These are phyloP conservation scores for Dactylis glomerata DNA, from an alignment of 176 grass and related monocot species.

Conservation along the genomic window DNA sequence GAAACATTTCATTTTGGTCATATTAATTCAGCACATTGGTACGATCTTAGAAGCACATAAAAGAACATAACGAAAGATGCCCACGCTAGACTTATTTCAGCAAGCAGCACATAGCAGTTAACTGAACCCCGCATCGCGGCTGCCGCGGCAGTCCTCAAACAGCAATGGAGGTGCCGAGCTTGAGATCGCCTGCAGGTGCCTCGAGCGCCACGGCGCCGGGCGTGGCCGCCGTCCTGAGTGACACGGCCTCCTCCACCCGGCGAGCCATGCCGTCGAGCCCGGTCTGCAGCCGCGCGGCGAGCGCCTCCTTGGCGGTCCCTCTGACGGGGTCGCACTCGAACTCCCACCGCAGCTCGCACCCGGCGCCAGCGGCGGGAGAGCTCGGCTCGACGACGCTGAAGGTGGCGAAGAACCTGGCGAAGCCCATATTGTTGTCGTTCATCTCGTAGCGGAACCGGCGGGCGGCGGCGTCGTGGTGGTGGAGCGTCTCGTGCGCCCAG, in stretches of 20 bases:
- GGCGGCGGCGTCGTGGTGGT: constrained; percentile 34
- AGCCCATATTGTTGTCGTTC: constrained; percentile 84
- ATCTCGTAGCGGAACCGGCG: constrained; percentile 70
- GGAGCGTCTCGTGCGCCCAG: constrained; percentile 86
- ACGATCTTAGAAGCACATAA: background rate
- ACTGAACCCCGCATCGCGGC: background rate
- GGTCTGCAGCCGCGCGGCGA: constrained; percentile 34
- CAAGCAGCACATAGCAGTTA: background rate
- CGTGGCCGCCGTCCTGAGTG: background rate
- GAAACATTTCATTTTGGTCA: background rate
- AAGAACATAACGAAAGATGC: background rate
- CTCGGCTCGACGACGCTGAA: constrained; percentile 32
- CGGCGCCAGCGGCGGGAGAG: background rate
- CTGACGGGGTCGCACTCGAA: constrained; percentile 53
- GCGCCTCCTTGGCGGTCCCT: constrained; percentile 30
- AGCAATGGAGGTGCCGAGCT: constrained; percentile 25
- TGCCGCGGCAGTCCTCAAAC: background rate
- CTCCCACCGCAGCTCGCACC: constrained; percentile 46
- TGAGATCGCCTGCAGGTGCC: constrained; percentile 1
- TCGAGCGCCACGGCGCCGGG: background rate
- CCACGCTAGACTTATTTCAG: background rate
- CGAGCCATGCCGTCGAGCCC: constrained; percentile 46
- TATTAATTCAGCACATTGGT: background rate
- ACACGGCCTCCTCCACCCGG: constrained; percentile 25
- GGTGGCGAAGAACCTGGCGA: constrained; percentile 55